Evolutionary conservation across 139 green algal genomes (phyloP), one percentile per base, ranked within the genome.

Genomic region (Zygnema cylindricum): DNA sequence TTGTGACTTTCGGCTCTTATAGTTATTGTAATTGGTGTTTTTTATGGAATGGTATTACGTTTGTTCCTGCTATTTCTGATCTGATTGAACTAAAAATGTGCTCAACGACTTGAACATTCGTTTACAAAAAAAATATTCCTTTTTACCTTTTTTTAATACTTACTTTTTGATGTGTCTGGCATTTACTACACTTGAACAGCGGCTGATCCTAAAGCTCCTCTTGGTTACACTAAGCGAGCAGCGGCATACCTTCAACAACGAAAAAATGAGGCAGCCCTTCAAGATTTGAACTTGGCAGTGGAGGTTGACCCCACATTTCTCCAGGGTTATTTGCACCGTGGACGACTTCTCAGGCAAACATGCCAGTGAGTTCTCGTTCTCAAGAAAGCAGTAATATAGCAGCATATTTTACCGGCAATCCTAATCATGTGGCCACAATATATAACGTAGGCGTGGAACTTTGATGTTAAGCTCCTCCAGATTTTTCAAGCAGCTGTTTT

Each of bases 141-240:
- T n/a, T n/a, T n/a, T n/a, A n/a, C n/a, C n/a, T n/a, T n/a, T n/a
- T n/a, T n/a, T n/a, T n/a, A n/a, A n/a, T n/a, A n/a, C n/a, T n/a
- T n/a, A n/a, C n/a, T n/a, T n/a, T n/a, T n/a, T n/a, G n/a, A n/a
- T n/a, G n/a, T n/a, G n/a, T n/a, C n/a, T n/a, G n/a, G n/a, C n/a
- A n/a, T n/a, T n/a, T n/a, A n/a, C n/a, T n/a, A n/a, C n/a, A n/a
- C n/a, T n/a, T n/a, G n/a, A 16, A 54, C 86, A 91, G 82, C 54
- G 7, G 87, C 82, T 7, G 79, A 91, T 43, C 87, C 87, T 55
- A 39, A 25, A 55, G 38, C 87, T n/a, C 55, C 83, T 32, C 82
- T 91, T 55, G 76, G 76, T n/a, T 91, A 91, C 76, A 81, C 82
- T 3, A 91, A 91, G 87, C 71, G 87, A 30, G 87, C 87, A 7